Evolutionary conservation across 495 filamentous ascomycete species (phyloP).

Genomic region (Hapsidospora chrysogenum): DNA sequence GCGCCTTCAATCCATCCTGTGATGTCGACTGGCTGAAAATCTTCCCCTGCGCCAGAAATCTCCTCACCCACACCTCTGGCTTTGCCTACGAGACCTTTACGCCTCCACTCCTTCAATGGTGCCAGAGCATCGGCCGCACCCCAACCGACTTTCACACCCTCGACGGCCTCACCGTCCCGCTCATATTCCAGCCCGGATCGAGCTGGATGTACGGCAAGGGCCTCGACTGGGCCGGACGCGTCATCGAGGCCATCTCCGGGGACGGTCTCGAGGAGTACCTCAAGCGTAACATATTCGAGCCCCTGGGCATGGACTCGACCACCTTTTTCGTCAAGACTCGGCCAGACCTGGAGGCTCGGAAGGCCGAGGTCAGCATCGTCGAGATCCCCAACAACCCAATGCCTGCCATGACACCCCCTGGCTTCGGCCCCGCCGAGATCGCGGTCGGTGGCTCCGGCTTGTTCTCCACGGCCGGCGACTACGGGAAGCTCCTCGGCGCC

Average conservation of each 20-base stretch:
- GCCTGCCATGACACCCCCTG: background rate
- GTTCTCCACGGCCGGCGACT: constrained; percentile 27
- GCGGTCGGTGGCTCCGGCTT: constrained; percentile 35
- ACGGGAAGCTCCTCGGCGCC: constrained; percentile 32
- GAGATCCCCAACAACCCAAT: constrained; percentile 5
- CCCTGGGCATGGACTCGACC: constrained; percentile 9
- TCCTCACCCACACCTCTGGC: constrained; percentile 17
- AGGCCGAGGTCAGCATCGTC: constrained; percentile 1
- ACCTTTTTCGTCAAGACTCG: constrained; percentile 5
- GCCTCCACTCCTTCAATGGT: constrained; percentile 11
- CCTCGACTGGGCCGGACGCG: constrained; percentile 15
- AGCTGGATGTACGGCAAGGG: constrained; percentile 15
- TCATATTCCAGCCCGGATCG: constrained; percentile 12
- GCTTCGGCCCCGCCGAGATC: constrained; percentile 6
- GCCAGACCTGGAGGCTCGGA: constrained; percentile 2
- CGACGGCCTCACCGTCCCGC: constrained; percentile 14
- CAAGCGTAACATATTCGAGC: constrained; percentile 7
- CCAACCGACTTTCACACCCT: constrained; percentile 1
- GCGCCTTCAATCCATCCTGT: too few relatives aligned
- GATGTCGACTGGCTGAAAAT: background rate
- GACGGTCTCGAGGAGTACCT: constrained; percentile 10
- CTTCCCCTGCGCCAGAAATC: constrained; percentile 8
- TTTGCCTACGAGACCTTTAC: constrained; percentile 12
- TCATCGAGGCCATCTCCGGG: constrained; percentile 10
- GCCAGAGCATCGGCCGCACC: constrained; percentile 7